These are phyloP conservation scores for Zymoseptoria pseudotritici DNA, from an alignment of 2,329 filamentous ascomycete genomes.

Conservation along the genomic window DNA sequence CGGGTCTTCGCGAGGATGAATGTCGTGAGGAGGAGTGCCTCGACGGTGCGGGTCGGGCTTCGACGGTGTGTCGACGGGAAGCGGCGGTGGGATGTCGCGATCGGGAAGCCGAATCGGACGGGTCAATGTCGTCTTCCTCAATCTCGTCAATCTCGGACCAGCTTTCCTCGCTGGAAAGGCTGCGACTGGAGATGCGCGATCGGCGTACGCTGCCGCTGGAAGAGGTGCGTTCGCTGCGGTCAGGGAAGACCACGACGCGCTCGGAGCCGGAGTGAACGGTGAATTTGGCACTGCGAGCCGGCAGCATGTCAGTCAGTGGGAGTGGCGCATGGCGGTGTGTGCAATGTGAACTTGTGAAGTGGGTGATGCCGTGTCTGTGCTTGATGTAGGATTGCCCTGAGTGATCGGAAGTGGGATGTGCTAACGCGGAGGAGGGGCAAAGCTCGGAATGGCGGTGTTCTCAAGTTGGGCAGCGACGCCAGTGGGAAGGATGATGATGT, in stretches of 20 bases:
- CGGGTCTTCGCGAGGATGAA: constrained; percentile 8
- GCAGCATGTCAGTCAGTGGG: constrained; percentile 8
- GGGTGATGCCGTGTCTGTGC: too few species aligned
- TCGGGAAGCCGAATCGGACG: constrained; percentile 44
- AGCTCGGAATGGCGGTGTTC: background rate
- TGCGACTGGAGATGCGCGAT: constrained; percentile 23
- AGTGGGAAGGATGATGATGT: background rate
- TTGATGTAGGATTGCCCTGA: background rate
- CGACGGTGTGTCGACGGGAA: constrained; percentile 29
- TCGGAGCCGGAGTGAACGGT: constrained; percentile 18
- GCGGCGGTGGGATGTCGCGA: constrained; percentile 23
- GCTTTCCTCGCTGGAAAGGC: constrained; percentile 23
- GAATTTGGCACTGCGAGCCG: constrained; percentile 17
- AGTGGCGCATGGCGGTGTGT: background rate
- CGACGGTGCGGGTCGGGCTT: constrained; percentile 27
- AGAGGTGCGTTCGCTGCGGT: constrained; percentile 16
- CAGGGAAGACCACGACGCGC: constrained; percentile 20
- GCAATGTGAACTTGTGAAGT: background rate
- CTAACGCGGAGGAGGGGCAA: background rate
- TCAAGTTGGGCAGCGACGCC: background rate
- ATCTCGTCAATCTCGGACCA: constrained; percentile 26
- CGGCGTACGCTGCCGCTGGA: constrained; percentile 26
- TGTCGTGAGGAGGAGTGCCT: constrained; percentile 34
- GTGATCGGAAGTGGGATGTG: background rate
- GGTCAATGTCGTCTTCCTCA: constrained; percentile 38